These are phyloP conservation scores for Areca catechu DNA, from an alignment of 176 grass and related monocot species.

Conservation along the genomic window DNA sequence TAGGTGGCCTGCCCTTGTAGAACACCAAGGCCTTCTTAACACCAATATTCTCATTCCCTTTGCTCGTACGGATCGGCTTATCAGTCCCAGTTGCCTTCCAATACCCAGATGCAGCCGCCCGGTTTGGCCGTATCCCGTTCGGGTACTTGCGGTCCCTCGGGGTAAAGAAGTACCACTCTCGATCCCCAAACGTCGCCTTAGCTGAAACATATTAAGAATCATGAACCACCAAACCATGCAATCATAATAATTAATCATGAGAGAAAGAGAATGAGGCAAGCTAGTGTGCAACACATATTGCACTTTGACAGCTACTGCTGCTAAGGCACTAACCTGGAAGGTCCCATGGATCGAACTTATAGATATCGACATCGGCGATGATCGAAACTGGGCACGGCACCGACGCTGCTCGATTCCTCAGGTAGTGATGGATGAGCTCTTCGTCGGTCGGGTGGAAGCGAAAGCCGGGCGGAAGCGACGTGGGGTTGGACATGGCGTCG, in stretches of 20 bases:
- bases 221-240: too few relatives aligned
- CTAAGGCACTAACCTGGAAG: slow-evolving; percentile 57
- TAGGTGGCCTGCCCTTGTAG: slow-evolving; percentile 80
- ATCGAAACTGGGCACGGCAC: slow-evolving; percentile 59
- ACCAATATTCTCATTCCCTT: slow-evolving; percentile 42
- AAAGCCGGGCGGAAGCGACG: slow-evolving; percentile 80
- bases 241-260: too few relatives aligned
- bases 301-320: too few relatives aligned
- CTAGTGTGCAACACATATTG: too few relatives aligned
- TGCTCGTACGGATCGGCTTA: slow-evolving; percentile 61
- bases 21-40: slow-evolving; percentile 97
- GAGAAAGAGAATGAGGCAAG: too few relatives aligned
- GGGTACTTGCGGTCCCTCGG: slow-evolving; percentile 91
- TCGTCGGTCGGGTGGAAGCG: slow-evolving; percentile 98
- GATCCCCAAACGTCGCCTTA: slow-evolving; percentile 58
- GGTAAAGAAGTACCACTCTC: slow-evolving; percentile 96
- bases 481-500: slow-evolving; percentile 42
- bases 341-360: slow-evolving; percentile 86
- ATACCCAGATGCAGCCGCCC: slow-evolving; percentile 72
- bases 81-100: slow-evolving; percentile 98
- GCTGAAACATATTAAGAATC: slow-evolving; percentile 16
- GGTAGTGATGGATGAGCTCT: slow-evolving; percentile 90
- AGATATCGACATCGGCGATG: slow-evolving; percentile 95
- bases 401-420: slow-evolving; percentile 55
- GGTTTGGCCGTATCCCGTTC: slow-evolving; percentile 84